Evolutionary conservation across 139 green algal species (phyloP).

Genomic region (Chloropicon primus): DNA sequence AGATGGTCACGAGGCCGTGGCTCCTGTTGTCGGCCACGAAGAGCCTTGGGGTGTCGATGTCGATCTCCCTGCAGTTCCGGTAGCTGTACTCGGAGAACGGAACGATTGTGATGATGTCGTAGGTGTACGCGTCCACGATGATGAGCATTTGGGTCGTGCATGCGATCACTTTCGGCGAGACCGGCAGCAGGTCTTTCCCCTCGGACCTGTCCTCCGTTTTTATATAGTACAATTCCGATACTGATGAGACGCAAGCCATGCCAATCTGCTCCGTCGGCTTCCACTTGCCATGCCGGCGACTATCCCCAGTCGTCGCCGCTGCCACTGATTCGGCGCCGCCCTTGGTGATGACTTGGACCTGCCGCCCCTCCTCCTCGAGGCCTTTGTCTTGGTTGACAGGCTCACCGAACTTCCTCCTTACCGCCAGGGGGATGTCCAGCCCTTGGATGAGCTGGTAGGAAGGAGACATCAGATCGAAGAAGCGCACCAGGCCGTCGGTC

Average conservation of each 20-base stretch:
- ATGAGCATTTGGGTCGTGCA: not conserved
- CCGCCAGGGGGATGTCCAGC: not conserved
- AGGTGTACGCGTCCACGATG: conserved; percentile 3
- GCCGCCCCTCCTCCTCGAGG: not conserved
- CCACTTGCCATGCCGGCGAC: too few relatives aligned
- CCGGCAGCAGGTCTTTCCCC: not conserved
- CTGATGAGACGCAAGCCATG: not conserved
- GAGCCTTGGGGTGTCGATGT: not conserved
- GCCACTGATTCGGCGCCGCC: too few relatives aligned
- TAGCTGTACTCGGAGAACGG: not conserved
- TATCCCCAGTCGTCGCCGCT: too few relatives aligned
- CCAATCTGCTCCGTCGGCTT: not conserved
- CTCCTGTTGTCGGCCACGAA: not conserved
- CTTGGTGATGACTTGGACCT: not conserved
- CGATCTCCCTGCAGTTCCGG: not conserved
- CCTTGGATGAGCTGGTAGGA: not conserved
- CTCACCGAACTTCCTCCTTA: not conserved
- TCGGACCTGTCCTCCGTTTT: not conserved
- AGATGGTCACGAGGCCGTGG: not conserved
- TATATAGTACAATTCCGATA: not conserved
- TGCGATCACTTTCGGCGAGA: not conserved
- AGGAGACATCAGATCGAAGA: conserved; percentile 30
- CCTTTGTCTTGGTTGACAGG: not conserved
- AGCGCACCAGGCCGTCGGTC: conserved; percentile 25
- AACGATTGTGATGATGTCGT: not conserved